Base-by-base conservation (phyloP, 2,329 filamentous ascomycete genomes). In the Didymella exigua region DNA sequence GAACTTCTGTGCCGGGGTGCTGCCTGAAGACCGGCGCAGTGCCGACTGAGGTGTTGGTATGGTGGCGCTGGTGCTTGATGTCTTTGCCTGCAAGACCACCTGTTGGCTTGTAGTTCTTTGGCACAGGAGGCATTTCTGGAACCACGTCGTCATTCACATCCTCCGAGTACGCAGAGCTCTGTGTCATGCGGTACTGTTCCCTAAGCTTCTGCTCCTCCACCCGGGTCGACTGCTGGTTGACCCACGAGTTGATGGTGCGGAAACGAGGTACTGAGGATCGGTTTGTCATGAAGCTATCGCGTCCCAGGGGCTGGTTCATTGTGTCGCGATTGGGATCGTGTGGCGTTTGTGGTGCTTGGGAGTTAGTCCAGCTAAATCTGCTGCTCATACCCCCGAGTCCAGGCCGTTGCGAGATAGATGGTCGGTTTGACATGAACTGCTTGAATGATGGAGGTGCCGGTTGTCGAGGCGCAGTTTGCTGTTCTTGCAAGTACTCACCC, bases 361-460 rank as follows among this genome's bases (percentile, higher is more conserved):
- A 74, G 46, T 76, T 76, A 5, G 74, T 77, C 74, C 74, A 76
- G 56, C 72, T 75, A 62, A 77, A 77, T 27, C 68, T 56, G 47
- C 67, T 70, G 37, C 65, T 56, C 49, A 73, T 70, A 6, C 65
- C 68, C 13, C 59, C 65, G 26, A 65, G 45, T 11, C 60, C 68
- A n/a, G 65, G 62, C 16, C 67, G 62, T 41, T 68, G 63, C 16
- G 72, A 70, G 14, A 64, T 63, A 6, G 71, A 71, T 5, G 70
- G 70, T 18, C 74, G 68, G 58, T 73, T 75, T 33, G 65, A 69
- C 31, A 75, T 67, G 58, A 75, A 76, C 44, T 75, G 72, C 31
- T 71, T 69, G 63, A 75, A 76, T 13, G 71, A 70, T 11, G 73
- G 72, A n/a, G 72, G 68, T 3, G 72, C 64, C 2, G 70, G 71